phyloP scores from a whole-genome alignment of 2,329 filamentous ascomycete genomes.

The Aspergillus sojae region DNA sequence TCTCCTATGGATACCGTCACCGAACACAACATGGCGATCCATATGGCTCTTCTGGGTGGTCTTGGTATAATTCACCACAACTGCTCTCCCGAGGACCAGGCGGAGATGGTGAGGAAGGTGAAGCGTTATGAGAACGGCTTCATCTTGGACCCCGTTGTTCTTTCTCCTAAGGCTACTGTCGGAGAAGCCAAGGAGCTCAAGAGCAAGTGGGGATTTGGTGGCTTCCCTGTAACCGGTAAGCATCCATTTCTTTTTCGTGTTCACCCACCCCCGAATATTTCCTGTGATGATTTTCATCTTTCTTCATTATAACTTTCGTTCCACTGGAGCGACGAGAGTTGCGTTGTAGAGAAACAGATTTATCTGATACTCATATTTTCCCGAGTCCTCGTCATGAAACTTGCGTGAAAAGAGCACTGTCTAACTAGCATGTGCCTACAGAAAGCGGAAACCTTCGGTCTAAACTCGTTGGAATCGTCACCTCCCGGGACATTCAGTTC shows the following conservation, averaged over 20 bases:
- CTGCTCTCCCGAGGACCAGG: conserved; percentile 95
- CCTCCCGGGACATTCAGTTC: conserved; percentile 97
- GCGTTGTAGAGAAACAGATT: conserved; percentile 76
- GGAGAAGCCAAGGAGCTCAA: conserved; percentile 89
- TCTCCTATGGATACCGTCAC: conserved; percentile 99
- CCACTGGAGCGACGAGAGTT: conserved; percentile 89
- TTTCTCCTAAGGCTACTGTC: conserved; percentile 83
- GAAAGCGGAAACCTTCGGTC: conserved; percentile 91
- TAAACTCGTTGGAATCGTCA: conserved; percentile 96
- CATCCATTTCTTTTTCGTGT: conserved; percentile 29
- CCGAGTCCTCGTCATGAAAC: conserved; percentile 4
- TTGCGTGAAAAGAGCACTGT: conserved; percentile 16
- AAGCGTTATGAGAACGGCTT: conserved; percentile 99
- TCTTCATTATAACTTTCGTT: conserved; percentile 97
- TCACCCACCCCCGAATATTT: conserved; percentile 18
- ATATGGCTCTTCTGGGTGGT: conserved; percentile 65
- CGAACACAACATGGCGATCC: conserved; percentile 98
- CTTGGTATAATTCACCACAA: conserved; percentile 96
- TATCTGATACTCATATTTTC: conserved; percentile 47
- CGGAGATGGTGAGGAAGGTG: conserved; percentile 98
- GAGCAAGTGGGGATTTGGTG: conserved; percentile 97
- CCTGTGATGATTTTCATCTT: conserved; percentile 72
- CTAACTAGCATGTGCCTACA: conserved; percentile 45
- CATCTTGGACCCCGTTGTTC: conserved; percentile 93
- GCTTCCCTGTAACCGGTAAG: conserved; percentile 98